Base-by-base conservation (phyloP, 108 stramenopile genomes). In the Seminavis robusta region DNA sequence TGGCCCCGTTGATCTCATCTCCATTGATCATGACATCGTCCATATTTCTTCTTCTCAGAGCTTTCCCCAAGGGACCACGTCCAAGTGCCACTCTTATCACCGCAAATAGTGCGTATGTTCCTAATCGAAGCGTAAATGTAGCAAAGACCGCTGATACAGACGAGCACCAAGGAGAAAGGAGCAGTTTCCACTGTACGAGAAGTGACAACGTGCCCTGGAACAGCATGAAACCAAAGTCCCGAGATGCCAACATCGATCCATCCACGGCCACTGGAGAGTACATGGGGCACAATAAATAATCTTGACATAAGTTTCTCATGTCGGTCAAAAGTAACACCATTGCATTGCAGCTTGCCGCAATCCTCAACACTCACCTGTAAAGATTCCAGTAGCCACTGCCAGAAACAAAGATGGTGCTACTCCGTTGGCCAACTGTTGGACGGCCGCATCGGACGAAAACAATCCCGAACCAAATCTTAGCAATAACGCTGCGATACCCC, bases 141-240 rank as follows among this genome's bases (percentile, higher is more conserved):
- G 47, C 61, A 44, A 82, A 86, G 20, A 90, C 72, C 4, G 19
- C 60, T 1, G 47, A 46, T 10, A 85, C 36, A 28, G 37, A 57
- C n/a, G 47, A 48, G 42, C 74, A 77, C 50, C 75, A 65, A 27
- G 32, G 23, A n/a, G 40, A 41, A 16, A 48, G 49, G 32, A 90
- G 64, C 21, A 86, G 37, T 19, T 56, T 58, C 4, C 79, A 26
- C 53, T 90, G 88, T 10, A 80, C 17, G 20, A 77, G 27, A 53
- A 81, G 81, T 8, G 77, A 79, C 11, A 60, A 13, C 31, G 81
- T 19, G 3, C 84, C 88, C 19, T 60, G 52, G 9, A 55, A 27
- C 7, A 90, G 57, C 82, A 90, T 84, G 56, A 84, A 90, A 5
- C 80, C 73, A 61, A 90, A 90, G 55, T 90, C 88, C 13, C 76